Base-by-base conservation (phyloP, 1,284 basidiomycete genomes). In the Crucibulum cyathiforme region DNA sequence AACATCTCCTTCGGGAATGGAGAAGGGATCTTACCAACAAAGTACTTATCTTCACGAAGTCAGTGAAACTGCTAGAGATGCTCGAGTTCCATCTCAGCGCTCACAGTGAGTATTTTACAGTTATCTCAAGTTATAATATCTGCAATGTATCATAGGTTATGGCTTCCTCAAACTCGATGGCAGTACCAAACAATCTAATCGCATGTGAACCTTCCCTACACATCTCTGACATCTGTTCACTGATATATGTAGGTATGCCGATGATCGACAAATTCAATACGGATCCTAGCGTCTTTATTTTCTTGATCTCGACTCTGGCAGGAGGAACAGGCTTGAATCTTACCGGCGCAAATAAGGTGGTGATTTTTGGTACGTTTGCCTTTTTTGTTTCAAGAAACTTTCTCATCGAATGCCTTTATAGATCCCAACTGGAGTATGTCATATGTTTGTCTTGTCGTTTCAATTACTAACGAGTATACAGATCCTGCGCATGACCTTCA, bases 391-490 rank as follows among this genome's bases (percentile, higher is more conserved):
- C 35, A 34, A 15, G 34, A n/a, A 10, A 41, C 38, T 15, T 37
- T 36, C 13, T 36, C 13, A 41, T 19, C 34, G 13, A 7, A 13
- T n/a, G 19, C 15, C 37, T 56, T n/a, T 13, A 55, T 53, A 91
- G 93, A 95, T 78, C 94, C 94, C 6, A 93, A 93, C 62, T 95
- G 93, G 93, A 95, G 92, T 92, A 72, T 67, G 89, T 76, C 13
- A 24, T 35, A 5, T 57, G 12, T 7, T 19, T n/a, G 12, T 37
- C 45, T 53, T 31, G 9, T 36, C 12, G 54, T 36, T 54, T 46
- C 39, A 36, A 12, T 17, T 51, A 52, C 19, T 58, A 45, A 54
- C 58, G 24, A n/a, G 57, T 31, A 8, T 39, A 24, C 58, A 93
- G 91, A 95, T 76, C 93, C 93, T 6, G 90, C 93, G 0, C 91